phyloP scores from a whole-genome alignment of 306 rosid species.

The Inga laurina region DNA sequence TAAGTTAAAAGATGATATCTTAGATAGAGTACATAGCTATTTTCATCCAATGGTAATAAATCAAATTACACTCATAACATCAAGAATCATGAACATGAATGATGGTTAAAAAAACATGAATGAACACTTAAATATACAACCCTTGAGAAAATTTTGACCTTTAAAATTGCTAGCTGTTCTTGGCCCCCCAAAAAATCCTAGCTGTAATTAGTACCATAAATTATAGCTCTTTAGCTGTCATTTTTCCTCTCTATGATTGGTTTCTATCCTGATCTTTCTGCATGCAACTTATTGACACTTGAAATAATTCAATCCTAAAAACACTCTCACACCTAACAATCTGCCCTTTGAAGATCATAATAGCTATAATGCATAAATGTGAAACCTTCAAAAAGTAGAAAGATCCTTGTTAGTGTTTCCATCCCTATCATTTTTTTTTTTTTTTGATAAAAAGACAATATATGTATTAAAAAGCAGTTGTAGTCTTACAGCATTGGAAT shows the following conservation, averaged over 20 bases:
- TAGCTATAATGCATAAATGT: background rate
- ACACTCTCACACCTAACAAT: background rate
- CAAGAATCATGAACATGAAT: background rate
- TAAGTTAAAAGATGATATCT: background rate
- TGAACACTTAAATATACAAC: background rate
- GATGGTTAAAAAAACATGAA: background rate
- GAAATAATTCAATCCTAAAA: background rate
- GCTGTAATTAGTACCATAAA: background rate
- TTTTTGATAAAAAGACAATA: too few species aligned
- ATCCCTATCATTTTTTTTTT: background rate
- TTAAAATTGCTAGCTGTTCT: background rate
- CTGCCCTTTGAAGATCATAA: background rate
- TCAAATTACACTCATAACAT: background rate
- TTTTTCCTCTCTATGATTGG: background rate
- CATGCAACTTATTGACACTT: background rate
- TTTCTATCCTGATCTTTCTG: background rate
- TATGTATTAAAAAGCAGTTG: too few species aligned
- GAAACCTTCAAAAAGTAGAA: background rate
- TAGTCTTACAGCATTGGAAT: too few species aligned
- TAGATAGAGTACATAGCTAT: background rate
- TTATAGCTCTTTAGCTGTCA: background rate
- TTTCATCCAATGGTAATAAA: background rate
- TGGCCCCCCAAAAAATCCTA: background rate
- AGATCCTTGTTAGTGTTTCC: background rate
- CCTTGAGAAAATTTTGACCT: background rate